Evolutionary conservation across 306 rosid genomes (phyloP), one percentile per base, ranked within the genome.

Genomic region (Cajanus cajan): DNA sequence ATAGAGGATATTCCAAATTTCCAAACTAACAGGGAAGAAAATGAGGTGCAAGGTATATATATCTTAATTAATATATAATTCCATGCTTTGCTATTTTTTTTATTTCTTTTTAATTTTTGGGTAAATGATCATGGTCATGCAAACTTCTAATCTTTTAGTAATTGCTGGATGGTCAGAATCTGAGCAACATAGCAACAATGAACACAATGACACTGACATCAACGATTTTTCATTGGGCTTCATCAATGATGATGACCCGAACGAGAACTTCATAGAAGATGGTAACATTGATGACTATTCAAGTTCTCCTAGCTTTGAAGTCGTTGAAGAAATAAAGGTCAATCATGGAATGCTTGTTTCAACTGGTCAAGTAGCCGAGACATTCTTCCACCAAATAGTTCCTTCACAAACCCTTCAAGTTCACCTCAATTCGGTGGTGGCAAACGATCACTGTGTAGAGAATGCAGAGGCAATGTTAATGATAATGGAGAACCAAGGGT

Each of bases 301-400:
- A 8, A 83, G 80, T 44, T 85, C 96, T 16, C 88, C 97, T 31
- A 88, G 84, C 79, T 95, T 91, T 5, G 97, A 95, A 45, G 94
- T 93, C 7, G 89, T 95, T 9, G 98, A 91, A 71, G 97, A 95
- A 81, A 78, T 85, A 48, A 90, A 89, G 74, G 90, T 92, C 0
- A 94, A 80, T 66, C 98, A 92, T 65, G 97, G 98, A 41, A 87
- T 95, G 84, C 87, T 93, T 63, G 86, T 95, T 24, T 90, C 98
- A 4, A 91, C 94, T 7, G 78, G 91, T 15, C 99, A 78, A 79
- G 94, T 76, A n/a, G 90, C 98, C 0, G 90, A 95, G 19, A 95
- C 99, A 72, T 93, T 91, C 84, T 87, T 93, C 62, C 99, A 93
- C 82, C 94, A 95, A 84, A 73, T 90, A 62, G 83, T 78, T 63